Conservation (phyloP, 2,329 filamentous ascomycete species). For the Alternaria viburni region DNA sequence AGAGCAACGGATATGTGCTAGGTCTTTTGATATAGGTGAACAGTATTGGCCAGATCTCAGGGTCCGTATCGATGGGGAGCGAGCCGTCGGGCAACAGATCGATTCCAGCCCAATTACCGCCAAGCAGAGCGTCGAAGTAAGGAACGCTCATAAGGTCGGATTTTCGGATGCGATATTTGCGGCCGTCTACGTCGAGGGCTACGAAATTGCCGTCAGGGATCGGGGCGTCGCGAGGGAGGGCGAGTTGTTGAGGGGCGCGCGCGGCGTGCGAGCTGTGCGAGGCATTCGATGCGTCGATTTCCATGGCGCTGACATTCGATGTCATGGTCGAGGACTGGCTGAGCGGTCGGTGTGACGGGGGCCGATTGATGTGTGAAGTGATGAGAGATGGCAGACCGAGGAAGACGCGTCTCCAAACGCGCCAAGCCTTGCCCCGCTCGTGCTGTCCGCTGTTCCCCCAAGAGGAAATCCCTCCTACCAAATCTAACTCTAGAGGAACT, state of each 20-base stretch:
- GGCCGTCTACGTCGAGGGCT: slow-evolving; percentile 12
- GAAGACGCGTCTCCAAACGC: not conserved
- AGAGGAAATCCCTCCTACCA: not conserved
- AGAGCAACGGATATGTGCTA: not conserved
- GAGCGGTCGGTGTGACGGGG: not conserved
- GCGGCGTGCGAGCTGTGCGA: not conserved
- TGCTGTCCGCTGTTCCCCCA: not conserved
- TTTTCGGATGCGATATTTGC: slow-evolving; percentile 1
- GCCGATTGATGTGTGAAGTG: not conserved
- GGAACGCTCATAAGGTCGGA: no score
- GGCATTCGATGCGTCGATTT: not conserved
- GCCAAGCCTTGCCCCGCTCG: not conserved
- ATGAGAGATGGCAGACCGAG: not conserved
- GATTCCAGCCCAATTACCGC: no score
- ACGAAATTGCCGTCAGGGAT: no score
- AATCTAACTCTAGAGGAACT: not conserved
- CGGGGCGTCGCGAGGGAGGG: no score
- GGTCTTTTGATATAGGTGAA: not conserved
- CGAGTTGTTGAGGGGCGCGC: not conserved
- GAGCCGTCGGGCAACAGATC: not conserved
- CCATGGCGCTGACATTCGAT: not conserved
- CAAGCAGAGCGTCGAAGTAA: no score
- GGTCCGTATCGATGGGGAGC: not conserved
- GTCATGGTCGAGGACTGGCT: not conserved
- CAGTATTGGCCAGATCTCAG: not conserved